Evolutionary conservation across 2,329 filamentous ascomycete genomes (phyloP).

Genomic region (Aaosphaeria arxii): DNA sequence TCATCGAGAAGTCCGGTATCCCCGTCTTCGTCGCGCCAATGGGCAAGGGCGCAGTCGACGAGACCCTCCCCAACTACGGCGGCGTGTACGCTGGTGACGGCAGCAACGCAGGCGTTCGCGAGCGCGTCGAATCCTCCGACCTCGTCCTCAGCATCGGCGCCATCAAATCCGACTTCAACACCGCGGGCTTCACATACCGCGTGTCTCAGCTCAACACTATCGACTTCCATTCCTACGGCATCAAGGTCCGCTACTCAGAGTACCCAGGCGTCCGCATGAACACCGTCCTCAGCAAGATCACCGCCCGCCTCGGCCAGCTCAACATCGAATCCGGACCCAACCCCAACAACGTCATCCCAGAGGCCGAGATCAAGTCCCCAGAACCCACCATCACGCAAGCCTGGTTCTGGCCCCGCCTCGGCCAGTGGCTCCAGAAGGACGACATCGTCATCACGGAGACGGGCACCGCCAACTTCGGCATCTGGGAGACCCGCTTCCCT

Average conservation of each 20-base stretch:
- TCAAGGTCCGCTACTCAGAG: constrained; percentile 72
- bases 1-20: constrained; percentile 70
- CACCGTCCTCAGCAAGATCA: constrained; percentile 70
- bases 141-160: constrained; percentile 68
- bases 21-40: constrained; percentile 88
- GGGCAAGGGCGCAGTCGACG: constrained; percentile 82
- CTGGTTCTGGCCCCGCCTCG: constrained; percentile 75
- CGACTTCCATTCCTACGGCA: constrained; percentile 73
- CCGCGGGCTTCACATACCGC: constrained; percentile 76
- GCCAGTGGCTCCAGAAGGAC: constrained; percentile 66
- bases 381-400: constrained; percentile 60
- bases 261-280: constrained; percentile 78
- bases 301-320: constrained; percentile 57
- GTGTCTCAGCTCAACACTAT: constrained; percentile 75
- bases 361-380: constrained; percentile 25
- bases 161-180: constrained; percentile 77
- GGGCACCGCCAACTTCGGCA: constrained; percentile 83
- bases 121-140: constrained; percentile 66
- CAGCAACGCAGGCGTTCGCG: constrained; percentile 62
- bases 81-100: constrained; percentile 84
- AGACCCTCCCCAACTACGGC: constrained; percentile 71
- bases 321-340: constrained; percentile 52
- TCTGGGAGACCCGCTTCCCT: constrained; percentile 82
- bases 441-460: constrained; percentile 86
- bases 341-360: constrained; percentile 52